A percentile compares a stretch with the other conserved stretches of the same genome.
Conservation (phyloP, 73 alveolate genomes). For the Symbiodinium natans region DNA sequence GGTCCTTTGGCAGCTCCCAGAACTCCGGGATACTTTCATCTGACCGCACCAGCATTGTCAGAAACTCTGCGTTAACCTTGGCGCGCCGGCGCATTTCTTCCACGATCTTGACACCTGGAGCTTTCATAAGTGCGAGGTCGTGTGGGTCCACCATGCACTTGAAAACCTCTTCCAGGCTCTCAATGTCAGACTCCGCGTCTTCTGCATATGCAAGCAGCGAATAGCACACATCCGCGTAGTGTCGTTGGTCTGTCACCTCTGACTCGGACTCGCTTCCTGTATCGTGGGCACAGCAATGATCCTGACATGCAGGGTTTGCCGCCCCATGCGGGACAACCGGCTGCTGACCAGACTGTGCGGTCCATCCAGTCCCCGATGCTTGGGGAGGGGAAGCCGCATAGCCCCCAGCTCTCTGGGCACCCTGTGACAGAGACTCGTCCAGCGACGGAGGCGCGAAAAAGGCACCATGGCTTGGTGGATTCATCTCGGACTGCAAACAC, state of each 20-base stretch:
- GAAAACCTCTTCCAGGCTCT: not conserved
- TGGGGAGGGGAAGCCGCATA: not conserved
- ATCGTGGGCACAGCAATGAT: not conserved
- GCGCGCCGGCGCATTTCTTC: not conserved
- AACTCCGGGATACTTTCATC: constrained; percentile 22
- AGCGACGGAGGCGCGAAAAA: constrained; percentile 8
- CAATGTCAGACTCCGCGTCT: constrained; percentile 17
- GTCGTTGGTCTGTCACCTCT: constrained; percentile 4
- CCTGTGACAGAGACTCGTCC: not conserved
- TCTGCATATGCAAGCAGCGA: constrained; percentile 34
- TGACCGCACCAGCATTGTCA: constrained; percentile 57
- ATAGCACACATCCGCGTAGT: constrained; percentile 36
- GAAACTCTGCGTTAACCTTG: constrained; percentile 11
- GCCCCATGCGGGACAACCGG: not conserved
- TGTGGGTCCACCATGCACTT: not conserved
- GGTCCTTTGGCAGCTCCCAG: constrained; percentile 55
- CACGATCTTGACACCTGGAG: not conserved
- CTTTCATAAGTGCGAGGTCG: constrained; percentile 23
- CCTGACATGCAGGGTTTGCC: not conserved
- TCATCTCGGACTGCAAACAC: no score
- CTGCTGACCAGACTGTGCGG: not conserved
- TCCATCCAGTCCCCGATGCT: not conserved
- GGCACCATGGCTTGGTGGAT: not conserved
- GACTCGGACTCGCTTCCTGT: not conserved
- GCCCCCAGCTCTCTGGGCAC: not conserved